Percentiles rank a stretch among this genome's conserved stretches.
Evolutionary conservation across 345 rosid genomes (phyloP).

Genomic region (Triadica sebifera): DNA sequence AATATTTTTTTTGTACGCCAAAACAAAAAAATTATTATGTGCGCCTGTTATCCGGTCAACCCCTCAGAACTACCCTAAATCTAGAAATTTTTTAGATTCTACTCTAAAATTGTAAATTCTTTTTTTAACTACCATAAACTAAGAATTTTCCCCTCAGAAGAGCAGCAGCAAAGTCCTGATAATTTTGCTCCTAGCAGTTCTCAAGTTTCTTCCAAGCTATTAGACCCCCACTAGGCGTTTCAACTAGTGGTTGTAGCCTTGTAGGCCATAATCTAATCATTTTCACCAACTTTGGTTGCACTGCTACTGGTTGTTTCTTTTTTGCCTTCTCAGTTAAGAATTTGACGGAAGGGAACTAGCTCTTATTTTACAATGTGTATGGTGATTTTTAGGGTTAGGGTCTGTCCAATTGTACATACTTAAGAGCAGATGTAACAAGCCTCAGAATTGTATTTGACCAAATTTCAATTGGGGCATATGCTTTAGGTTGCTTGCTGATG

Average conservation of each 20-base stretch:
- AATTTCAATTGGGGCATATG: not conserved
- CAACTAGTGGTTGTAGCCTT: slow-evolving; percentile 5
- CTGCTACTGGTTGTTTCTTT: not conserved
- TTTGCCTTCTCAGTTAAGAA: slow-evolving; percentile 11
- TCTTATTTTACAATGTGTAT: slow-evolving; percentile 1
- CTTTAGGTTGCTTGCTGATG: not conserved
- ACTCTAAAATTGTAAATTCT: too few species aligned
- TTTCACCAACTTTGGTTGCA: not conserved
- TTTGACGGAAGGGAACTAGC: slow-evolving; percentile 21
- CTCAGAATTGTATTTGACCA: slow-evolving; percentile 18
- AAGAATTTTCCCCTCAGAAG: too few species aligned
- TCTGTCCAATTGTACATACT: slow-evolving; percentile 28
- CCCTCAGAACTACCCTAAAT: too few species aligned
- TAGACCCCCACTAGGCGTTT: slow-evolving; percentile 23
- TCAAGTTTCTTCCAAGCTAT: slow-evolving; percentile 19
- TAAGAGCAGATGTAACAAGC: slow-evolving; percentile 15
- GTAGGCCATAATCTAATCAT: not conserved
- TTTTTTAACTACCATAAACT: too few species aligned
- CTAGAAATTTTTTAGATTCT: too few species aligned
- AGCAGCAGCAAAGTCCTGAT: slow-evolving; percentile 19
- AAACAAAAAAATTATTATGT: too few species aligned
- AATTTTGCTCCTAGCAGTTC: slow-evolving; percentile 16
- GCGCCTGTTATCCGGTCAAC: too few species aligned
- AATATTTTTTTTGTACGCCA: too few species aligned
- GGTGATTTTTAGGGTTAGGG: slow-evolving; percentile 13